phyloP scores from a whole-genome alignment of 441 rosid species.

The Codiaeum variegatum region DNA sequence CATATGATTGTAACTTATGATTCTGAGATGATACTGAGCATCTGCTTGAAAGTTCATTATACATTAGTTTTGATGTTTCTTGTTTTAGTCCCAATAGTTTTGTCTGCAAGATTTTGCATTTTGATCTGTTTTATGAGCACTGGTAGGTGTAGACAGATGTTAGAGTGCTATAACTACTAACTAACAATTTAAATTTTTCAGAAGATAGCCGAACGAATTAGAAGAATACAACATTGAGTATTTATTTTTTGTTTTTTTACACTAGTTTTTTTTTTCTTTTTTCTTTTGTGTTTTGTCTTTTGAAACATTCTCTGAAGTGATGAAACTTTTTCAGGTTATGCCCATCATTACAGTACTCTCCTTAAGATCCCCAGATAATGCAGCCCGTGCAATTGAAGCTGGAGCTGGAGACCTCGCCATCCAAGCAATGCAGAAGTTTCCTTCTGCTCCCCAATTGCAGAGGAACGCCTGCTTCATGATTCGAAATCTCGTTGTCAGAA shows the following conservation, averaged over 20 bases:
- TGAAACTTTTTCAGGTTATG: slow-evolving; percentile 53
- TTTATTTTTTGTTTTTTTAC: too few relatives aligned
- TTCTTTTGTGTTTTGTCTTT: background rate
- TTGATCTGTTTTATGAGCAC: background rate
- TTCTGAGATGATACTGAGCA: background rate
- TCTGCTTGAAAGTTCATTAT: background rate
- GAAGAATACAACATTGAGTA: too few relatives aligned
- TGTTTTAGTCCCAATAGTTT: background rate
- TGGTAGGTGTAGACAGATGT: too few relatives aligned
- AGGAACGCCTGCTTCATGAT: slow-evolving; percentile 79
- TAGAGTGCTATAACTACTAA: too few relatives aligned
- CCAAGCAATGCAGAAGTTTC: slow-evolving; percentile 84
- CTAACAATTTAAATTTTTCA: too few relatives aligned
- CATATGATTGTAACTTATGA: background rate
- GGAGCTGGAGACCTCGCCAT: slow-evolving; percentile 91
- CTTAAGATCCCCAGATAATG: slow-evolving; percentile 84
- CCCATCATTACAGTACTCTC: slow-evolving; percentile 63
- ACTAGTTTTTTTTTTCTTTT: too few relatives aligned
- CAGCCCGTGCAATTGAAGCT: slow-evolving; percentile 78
- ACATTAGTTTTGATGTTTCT: background rate
- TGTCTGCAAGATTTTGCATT: background rate
- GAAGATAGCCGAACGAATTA: too few relatives aligned
- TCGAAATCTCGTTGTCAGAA: slow-evolving; percentile 81
- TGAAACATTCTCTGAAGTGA: too few relatives aligned
- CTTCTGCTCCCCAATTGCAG: slow-evolving; percentile 66